Base-by-base conservation (phyloP, 371 early-diverging fungal genomes). In the Fennellomyces sp. region DNA sequence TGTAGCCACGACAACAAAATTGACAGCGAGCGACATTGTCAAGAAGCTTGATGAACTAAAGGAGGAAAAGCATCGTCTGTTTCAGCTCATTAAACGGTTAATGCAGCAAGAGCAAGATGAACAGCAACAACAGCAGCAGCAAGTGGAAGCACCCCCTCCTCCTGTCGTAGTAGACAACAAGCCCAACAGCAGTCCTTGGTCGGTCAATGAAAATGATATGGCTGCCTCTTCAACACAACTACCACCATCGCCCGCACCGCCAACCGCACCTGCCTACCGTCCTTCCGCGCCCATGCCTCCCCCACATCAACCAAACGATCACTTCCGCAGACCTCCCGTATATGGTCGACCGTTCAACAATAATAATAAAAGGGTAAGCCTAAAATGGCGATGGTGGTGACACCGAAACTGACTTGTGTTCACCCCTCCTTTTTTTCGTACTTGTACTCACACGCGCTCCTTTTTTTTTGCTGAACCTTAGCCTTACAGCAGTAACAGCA, bases 51-150 rank as follows among this genome's bases (percentile, higher is more conserved):
- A 58, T 19, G 54, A 39, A 30, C 39, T 64, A 28, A 50, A 57
- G 29, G 47, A 47, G n/a, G 64, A 64, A 45, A 64, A 64, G 30
- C 64, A 64, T 49, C 48, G 48, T 13, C 26, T 64, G 25, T 64
- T 64, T 21, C 64, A 64, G 17, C 52, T 58, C 26, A 64, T 64
- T 27, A 64, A 64, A 23, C 58, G 48, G 17, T 27, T 58, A 31
- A 49, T 64, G 36, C 42, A 52, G 29, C 48, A 64, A 54, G 64
- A 64, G 35, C 48, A 36, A 15, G 28, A 28, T n/a, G 26, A 30
- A 36, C 31, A 52, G n/a, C 23, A 48, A 3, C 12, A 56, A 39
- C 56, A 62, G 13, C 52, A 50, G 15, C 30, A 26, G 11, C 48
- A 12, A 12, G 8, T 2, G 7, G 45, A 45, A 30, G 52, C 25